Evolutionary conservation across 2,329 filamentous ascomycete species (phyloP).

Genomic region (Westerdykella ornata): DNA sequence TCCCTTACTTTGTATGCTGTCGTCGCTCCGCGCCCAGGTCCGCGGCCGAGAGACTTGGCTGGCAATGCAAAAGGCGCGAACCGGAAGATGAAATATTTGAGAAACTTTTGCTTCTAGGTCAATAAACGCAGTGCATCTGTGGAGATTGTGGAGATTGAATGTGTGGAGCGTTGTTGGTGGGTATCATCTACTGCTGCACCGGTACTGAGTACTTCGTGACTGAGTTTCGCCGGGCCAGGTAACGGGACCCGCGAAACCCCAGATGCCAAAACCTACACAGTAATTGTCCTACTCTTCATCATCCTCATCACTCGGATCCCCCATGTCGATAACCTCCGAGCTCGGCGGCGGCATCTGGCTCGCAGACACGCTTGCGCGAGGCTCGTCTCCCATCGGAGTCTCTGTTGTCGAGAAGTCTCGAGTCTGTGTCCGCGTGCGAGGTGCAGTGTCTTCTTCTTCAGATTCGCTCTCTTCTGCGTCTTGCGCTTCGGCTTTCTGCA

Average conservation of each 20-base stretch:
- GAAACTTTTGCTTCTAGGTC: not conserved
- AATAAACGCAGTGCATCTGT: not conserved
- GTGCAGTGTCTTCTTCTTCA: conserved; percentile 17
- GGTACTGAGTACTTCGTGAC: no score
- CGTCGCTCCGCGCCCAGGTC: not conserved
- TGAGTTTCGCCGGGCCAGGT: no score
- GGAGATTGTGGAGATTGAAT: no score
- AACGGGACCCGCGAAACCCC: no score
- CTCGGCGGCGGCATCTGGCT: conserved; percentile 12
- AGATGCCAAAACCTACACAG: no score
- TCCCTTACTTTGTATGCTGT: no score
- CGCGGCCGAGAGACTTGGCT: not conserved
- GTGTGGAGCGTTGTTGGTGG: no score
- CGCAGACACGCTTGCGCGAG: conserved; percentile 3
- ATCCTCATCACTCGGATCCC: conserved; percentile 15
- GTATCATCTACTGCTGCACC: no score
- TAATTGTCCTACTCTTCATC: conserved; percentile 6
- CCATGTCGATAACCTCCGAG: conserved; percentile 18
- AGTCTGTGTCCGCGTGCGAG: not conserved
- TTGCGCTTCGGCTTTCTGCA: conserved; percentile 25
- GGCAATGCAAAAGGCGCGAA: not conserved
- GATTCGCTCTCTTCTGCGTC: conserved; percentile 22
- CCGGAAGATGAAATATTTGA: not conserved
- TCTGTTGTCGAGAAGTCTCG: not conserved
- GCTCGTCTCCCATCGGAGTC: not conserved